phyloP scores from a whole-genome alignment of 2,329 filamentous ascomycete genomes.

The Tympanopsis confertula region DNA sequence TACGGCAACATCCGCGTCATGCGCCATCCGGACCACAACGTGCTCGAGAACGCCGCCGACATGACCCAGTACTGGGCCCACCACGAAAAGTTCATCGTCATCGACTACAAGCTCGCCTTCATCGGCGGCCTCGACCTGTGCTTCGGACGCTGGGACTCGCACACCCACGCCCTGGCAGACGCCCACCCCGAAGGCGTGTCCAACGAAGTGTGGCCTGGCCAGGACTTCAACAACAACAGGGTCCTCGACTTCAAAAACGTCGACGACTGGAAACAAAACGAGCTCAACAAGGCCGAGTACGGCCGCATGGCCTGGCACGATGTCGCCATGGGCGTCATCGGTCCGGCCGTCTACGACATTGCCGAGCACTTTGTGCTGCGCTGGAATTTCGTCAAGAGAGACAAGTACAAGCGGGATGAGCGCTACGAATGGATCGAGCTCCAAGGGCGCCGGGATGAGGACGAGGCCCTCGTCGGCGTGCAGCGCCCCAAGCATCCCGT shows the following conservation, averaged over 20 bases:
- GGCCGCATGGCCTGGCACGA: slow-evolving; percentile 98
- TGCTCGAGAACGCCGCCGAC: slow-evolving; percentile 84
- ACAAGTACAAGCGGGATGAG: slow-evolving; percentile 89
- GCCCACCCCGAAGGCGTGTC: slow-evolving; percentile 73
- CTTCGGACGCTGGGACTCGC: slow-evolving; percentile 86
- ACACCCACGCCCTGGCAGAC: slow-evolving; percentile 76
- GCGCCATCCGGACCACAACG: slow-evolving; percentile 89
- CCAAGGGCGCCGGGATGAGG: slow-evolving; percentile 61
- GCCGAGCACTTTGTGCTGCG: slow-evolving; percentile 88
- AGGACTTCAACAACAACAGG: slow-evolving; percentile 96
- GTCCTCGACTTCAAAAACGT: slow-evolving; percentile 93
- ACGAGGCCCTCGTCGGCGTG: slow-evolving; percentile 79
- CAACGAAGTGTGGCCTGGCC: slow-evolving; percentile 82
- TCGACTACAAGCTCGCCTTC: slow-evolving; percentile 83
- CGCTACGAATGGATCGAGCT: slow-evolving; percentile 77
- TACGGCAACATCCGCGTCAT: slow-evolving; percentile 80
- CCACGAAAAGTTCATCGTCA: slow-evolving; percentile 93
- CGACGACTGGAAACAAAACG: slow-evolving; percentile 83
- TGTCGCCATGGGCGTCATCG: slow-evolving; percentile 81
- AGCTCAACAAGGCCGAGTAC: slow-evolving; percentile 79
- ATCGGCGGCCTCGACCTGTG: slow-evolving; percentile 91
- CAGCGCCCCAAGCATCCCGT: slow-evolving; percentile 82
- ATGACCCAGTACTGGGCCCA: slow-evolving; percentile 98
- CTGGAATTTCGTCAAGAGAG: slow-evolving; percentile 94
- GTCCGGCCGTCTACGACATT: slow-evolving; percentile 83